Evolutionary conservation across 2,329 filamentous ascomycete species (phyloP), one percentile per base, ranked within the genome.

Genomic region (Chaetoscypha palmicola): DNA sequence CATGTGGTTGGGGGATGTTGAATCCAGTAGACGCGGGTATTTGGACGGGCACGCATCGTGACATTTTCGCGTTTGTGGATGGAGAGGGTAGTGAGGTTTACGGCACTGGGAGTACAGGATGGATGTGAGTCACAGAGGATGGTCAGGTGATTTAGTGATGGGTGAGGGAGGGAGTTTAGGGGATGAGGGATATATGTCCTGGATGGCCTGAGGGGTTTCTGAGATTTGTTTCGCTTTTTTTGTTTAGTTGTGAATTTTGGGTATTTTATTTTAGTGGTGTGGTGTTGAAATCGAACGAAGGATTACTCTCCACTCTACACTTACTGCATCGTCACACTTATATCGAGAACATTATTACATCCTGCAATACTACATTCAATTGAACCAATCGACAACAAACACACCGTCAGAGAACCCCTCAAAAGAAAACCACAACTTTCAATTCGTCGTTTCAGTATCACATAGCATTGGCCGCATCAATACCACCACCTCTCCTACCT

Each of bases 1-100:
- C n/a, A n/a, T n/a, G n/a, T n/a, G n/a, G n/a, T n/a, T n/a, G n/a
- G n/a, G n/a, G n/a, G n/a, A n/a, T n/a, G n/a, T n/a, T n/a, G n/a
- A n/a, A n/a, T n/a, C 54, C 54, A 54, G 40, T 57, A 53, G 51
- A 54, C 51, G 55, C 55, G 50, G 31, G 43, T 35, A 23, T 33
- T 42, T 41, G 45, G 47, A 24, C 33, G 31, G 38, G 46, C 49
- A 41, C 48, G 50, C 14, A 52, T 51, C 54, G 56, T 53, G 56
- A 36, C 45, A 50, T 37, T 54, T 55, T 57, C 55, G 56, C 51
- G 55, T 55, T 57, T 54, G 43, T 24, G 34, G 30, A 40, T 33
- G 31, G 45, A 45, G 39, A n/a, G 14, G 8, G 36, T 14, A 19
- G 38, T 14, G 16, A 14, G n/a, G 41, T 39, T 23, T 16, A 21